Evolutionary conservation across 257 asterid species (phyloP).

Genomic region (Rhazya stricta): DNA sequence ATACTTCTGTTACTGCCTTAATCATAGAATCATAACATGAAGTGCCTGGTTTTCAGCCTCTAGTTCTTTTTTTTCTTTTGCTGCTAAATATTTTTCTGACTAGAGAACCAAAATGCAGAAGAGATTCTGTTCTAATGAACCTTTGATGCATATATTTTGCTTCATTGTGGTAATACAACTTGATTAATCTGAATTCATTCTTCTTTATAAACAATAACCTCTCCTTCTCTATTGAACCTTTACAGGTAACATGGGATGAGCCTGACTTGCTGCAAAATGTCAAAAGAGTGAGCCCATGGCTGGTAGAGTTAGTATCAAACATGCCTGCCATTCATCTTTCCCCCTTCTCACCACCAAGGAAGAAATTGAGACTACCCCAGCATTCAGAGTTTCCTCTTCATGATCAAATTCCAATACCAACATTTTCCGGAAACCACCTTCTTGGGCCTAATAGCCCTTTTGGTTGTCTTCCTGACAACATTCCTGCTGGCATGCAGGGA

Average conservation of each 20-base stretch:
- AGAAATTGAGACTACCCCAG: conserved; percentile 50
- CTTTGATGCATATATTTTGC: not conserved
- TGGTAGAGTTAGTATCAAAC: conserved; percentile 68
- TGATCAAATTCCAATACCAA: conserved; percentile 48
- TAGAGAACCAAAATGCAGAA: not conserved
- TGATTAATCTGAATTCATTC: not conserved
- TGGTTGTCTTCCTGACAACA: conserved; percentile 55
- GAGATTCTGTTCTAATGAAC: not conserved
- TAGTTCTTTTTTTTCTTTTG: not conserved
- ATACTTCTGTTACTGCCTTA: not conserved
- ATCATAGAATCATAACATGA: not conserved
- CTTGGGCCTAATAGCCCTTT: conserved; percentile 48
- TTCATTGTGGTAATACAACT: not conserved
- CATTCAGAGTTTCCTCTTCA: conserved; percentile 53
- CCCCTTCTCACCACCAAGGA: conserved; percentile 66
- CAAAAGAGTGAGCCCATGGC: conserved; percentile 87
- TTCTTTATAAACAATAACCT: not conserved
- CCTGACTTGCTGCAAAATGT: conserved; percentile 87
- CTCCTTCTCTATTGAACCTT: conserved; percentile 3
- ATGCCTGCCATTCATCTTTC: conserved; percentile 65
- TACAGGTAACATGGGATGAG: conserved; percentile 89
- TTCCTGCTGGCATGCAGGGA: conserved; percentile 99
- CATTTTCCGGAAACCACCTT: conserved; percentile 40
- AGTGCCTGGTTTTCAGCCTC: not conserved
- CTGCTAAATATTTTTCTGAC: not conserved